Evolutionary conservation across 2,329 filamentous ascomycete species (phyloP).

Genomic region (Ophiostoma perfectum): DNA sequence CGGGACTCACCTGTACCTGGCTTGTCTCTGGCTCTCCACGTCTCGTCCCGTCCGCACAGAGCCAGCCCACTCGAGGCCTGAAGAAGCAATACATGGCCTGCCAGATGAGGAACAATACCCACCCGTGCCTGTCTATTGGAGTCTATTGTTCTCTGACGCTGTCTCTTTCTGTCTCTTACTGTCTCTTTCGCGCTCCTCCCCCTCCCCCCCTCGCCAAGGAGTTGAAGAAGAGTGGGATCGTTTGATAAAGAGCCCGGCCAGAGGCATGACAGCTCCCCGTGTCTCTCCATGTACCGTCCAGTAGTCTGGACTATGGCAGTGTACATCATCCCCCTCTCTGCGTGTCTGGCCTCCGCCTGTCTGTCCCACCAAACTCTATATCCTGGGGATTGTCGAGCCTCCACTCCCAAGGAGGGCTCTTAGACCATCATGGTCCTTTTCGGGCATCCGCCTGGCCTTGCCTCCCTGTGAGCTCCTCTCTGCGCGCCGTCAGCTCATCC

Average conservation of each 20-base stretch:
- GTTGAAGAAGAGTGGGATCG: conserved; percentile 20
- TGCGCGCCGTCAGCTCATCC: neutral
- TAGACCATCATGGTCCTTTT: conserved; percentile 5
- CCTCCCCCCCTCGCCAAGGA: conserved; percentile 21
- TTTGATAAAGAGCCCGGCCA: conserved; percentile 19
- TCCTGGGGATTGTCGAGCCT: conserved; percentile 7
- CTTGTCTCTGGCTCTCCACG: conserved; percentile 5
- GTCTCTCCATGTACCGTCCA: conserved; percentile 3
- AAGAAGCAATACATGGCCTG: conserved; percentile 8
- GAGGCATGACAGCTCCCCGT: conserved; percentile 4
- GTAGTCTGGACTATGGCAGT: neutral
- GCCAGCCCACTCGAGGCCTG: neutral
- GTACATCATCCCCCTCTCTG: conserved; percentile 1
- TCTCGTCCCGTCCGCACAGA: neutral
- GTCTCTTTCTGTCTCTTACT: neutral
- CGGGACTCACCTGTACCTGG: conserved; percentile 1
- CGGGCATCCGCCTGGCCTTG: conserved; percentile 8
- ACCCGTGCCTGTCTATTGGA: conserved; percentile 4
- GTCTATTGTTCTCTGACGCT: conserved; percentile 1
- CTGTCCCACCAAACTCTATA: conserved; percentile 1
- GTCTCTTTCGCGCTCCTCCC: neutral
- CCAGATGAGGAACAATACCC: neutral
- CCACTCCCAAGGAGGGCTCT: conserved; percentile 10
- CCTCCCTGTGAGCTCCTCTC: conserved; percentile 11
- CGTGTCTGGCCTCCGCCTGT: neutral